These are phyloP conservation scores for Adansonia grandidieri DNA, from an alignment of 441 rosid genomes.

Conservation along the genomic window DNA sequence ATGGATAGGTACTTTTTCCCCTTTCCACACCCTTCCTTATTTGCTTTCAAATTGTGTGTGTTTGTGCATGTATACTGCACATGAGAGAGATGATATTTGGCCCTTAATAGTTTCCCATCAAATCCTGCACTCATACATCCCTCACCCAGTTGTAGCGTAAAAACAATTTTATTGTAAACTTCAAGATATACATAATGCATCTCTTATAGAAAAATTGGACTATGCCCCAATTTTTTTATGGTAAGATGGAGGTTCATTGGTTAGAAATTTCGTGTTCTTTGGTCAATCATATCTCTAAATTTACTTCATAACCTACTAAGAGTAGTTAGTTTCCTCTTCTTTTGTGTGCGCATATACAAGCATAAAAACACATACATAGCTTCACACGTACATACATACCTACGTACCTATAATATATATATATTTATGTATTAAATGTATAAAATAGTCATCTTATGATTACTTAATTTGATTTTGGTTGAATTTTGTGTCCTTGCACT, in stretches of 20 bases:
- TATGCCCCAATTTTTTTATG: neutral
- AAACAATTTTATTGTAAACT: neutral
- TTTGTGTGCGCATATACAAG: neutral
- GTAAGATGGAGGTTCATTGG: neutral
- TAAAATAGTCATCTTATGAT: neutral
- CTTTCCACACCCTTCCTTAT: neutral
- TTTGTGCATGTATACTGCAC: neutral
- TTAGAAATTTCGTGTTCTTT: neutral
- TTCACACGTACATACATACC: no score
- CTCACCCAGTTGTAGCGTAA: neutral
- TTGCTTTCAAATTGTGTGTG: neutral
- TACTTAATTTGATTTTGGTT: neutral
- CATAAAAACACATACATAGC: neutral
- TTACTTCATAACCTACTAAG: neutral
- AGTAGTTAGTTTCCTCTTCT: neutral
- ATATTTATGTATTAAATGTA: neutral
- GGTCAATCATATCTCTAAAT: neutral
- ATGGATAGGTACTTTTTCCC: slow-evolving; percentile 45
- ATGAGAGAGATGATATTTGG: neutral
- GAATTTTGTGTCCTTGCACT: neutral
- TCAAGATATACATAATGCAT: neutral
- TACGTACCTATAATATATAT: no score
- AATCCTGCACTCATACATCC: neutral
- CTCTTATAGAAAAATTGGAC: neutral
- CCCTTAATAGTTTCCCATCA: neutral